Percentiles rank a stretch among this genome's conserved stretches.
Evolutionary conservation across 768 basidiomycete species (phyloP).

Genomic region (Boletellus emodensis): DNA sequence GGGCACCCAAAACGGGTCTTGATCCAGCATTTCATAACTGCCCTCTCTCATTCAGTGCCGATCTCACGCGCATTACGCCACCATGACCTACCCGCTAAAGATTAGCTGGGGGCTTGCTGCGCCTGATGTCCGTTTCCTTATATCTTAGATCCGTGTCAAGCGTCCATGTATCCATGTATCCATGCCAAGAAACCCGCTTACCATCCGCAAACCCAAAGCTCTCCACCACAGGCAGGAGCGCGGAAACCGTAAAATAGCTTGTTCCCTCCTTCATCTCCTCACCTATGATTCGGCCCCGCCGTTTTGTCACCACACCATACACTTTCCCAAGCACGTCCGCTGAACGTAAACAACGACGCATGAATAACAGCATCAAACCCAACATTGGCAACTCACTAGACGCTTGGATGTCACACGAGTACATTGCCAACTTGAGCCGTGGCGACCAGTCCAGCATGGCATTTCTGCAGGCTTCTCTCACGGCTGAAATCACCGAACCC

Average conservation of each 20-base stretch:
- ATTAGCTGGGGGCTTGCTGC: constrained; percentile 97
- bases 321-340: constrained; percentile 98
- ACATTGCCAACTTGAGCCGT: constrained; percentile 95
- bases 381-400: constrained; percentile 61
- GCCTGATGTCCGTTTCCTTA: constrained; percentile 92
- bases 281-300: constrained; percentile 87
- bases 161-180: neutral
- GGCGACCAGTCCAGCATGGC: constrained; percentile 97
- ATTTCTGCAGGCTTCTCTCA: constrained; percentile 85
- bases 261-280: constrained; percentile 99
- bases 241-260: constrained; percentile 86
- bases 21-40: constrained; percentile 90
- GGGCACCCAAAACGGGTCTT: constrained; percentile 97
- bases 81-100: constrained; percentile 75
- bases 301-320: constrained; percentile 89
- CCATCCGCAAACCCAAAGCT: constrained; percentile 98
- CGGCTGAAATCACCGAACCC: constrained; percentile 85
- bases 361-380: constrained; percentile 9
- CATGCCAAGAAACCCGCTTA: constrained; percentile 26
- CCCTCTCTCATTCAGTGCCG: constrained; percentile 15
- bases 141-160: constrained; percentile 52
- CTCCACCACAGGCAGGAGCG: constrained; percentile 91
- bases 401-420: constrained; percentile 96
- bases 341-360: constrained; percentile 27
- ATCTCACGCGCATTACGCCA: neutral